Base-by-base conservation (phyloP, 305 asterid species). In the Petunia hybrid region DNA sequence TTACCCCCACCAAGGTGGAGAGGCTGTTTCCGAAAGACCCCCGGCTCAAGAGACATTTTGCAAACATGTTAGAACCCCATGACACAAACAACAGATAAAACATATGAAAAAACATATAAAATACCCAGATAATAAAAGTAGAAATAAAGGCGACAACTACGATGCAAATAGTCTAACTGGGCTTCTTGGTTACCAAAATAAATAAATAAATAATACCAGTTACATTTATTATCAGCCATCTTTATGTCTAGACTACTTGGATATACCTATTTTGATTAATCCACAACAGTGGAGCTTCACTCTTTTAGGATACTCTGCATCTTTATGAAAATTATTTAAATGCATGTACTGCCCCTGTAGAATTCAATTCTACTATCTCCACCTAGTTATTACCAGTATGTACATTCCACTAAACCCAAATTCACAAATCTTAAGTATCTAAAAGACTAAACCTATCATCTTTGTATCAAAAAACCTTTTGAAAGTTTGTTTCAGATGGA, bases 241-340 rank as follows among this genome's bases (percentile, higher is more conserved):
- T n/a, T 73, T 12, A 31, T 16, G 42, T 46, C 41, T 22, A 70
- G 59, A 70, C 41, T 14, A 10, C 77, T 46, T 22, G 41, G 1
- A 41, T 9, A 6, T 70, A 45, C 31, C 38, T 70, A 22, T 70
- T 57, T 57, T 70, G 35, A 70, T 70, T 45, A 70, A 70, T 69
- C 9, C 42, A 70, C 16, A 70, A 70, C 77, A 70, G 53, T 16
- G 22, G 42, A 67, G 56, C 75, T 16, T 41, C 39, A 1, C 55
- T 4, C 48, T 42, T 68, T 42, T 46, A 46, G 53, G 53, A 9
- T 46, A 46, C 53, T 46, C 0, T 7, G 53, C 53, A 6, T 9
- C 53, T 22, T 46, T 53, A 53, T 53, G 16, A 53, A 7, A 68
- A 22, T 22, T 22, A 22, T 22, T 68, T 42, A 3, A 10, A 9